These are phyloP conservation scores for Toxicodendron radicans DNA, from an alignment of 345 rosid genomes.

Conservation along the genomic window DNA sequence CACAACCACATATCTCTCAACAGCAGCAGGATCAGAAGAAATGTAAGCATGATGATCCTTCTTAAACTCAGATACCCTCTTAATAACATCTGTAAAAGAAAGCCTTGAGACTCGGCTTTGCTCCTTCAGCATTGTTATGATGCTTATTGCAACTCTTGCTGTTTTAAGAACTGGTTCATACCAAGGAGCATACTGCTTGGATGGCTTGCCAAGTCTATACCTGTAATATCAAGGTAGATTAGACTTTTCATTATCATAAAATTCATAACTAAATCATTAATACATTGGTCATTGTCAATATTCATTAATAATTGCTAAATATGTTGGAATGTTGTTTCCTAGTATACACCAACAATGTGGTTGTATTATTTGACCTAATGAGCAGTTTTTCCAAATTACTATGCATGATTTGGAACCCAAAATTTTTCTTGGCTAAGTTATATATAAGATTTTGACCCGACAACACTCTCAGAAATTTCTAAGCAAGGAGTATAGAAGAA, in stretches of 20 bases:
- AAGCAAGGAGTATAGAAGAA: not conserved
- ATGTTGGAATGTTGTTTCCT: not conserved
- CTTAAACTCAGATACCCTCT: constrained; percentile 47
- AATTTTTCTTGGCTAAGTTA: not conserved
- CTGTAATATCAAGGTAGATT: constrained; percentile 35
- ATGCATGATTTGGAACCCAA: not conserved
- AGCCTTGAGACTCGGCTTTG: constrained; percentile 59
- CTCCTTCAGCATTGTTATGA: constrained; percentile 56
- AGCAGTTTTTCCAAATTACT: not conserved
- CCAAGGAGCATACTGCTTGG: constrained; percentile 82
- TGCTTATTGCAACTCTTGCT: constrained; percentile 63
- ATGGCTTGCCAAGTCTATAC: constrained; percentile 89
- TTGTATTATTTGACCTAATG: not conserved
- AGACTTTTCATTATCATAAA: not conserved
- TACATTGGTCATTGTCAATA: not conserved
- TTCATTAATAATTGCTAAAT: not conserved
- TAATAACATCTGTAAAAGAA: constrained; percentile 58
- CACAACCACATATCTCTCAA: constrained; percentile 72
- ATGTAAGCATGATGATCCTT: constrained; percentile 53
- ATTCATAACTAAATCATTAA: constrained; percentile 3
- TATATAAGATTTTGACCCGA: not conserved
- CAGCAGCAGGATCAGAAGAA: constrained; percentile 57
- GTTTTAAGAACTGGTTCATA: constrained; percentile 65
- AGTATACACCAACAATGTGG: not conserved
- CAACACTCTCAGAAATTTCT: not conserved